Evolutionary conservation across 495 filamentous ascomycete species (phyloP), one percentile per base, ranked within the genome.

Genomic region (Podospora conica): DNA sequence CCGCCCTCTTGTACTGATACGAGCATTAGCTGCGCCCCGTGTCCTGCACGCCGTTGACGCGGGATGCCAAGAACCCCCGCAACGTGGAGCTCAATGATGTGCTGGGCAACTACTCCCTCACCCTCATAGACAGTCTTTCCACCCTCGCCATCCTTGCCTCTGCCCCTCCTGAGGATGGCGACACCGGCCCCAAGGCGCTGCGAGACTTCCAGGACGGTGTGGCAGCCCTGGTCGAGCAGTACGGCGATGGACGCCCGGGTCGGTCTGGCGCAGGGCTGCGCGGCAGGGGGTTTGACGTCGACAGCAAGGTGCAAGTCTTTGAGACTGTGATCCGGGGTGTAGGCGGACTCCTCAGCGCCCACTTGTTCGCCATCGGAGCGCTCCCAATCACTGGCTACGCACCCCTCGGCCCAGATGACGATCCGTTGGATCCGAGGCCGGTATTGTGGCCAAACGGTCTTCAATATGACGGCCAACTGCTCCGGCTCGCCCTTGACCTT

Each of bases 281-380:
- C 66, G 86, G 84, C n/a, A 84, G 90, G 33, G 95, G 92, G 3
- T 98, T 98, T 68, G 93, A 98, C 78, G 81, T 97, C 53, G 94
- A 98, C 76, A 96, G 92, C 76, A 97, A 97, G 76, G 95, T 98
- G 9, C 92, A 98, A 77, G 91, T 98, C 33, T 98, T 98, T 73
- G 95, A 98, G 77, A 97, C 93, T 2, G 93, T 96, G 10, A 98
- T 98, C 74, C 84, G 95, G 68, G 93, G 93, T 27, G 84, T 98
- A 60, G 95, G 96, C 20, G 95, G 95, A 22, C 78, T 98, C 29
- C 79, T 98, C 56, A 96, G 92, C 69, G 92, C 96, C 8, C 95
- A 98, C 79, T 81, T 97, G 24, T 98, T 98, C 75, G 93, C 95
- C 15, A 80, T 92, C 56, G 93, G 91, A 40, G 92, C 95, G 23